Base-by-base conservation (phyloP, 2,329 filamentous ascomycete genomes). In the Raffaelea arxii region DNA sequence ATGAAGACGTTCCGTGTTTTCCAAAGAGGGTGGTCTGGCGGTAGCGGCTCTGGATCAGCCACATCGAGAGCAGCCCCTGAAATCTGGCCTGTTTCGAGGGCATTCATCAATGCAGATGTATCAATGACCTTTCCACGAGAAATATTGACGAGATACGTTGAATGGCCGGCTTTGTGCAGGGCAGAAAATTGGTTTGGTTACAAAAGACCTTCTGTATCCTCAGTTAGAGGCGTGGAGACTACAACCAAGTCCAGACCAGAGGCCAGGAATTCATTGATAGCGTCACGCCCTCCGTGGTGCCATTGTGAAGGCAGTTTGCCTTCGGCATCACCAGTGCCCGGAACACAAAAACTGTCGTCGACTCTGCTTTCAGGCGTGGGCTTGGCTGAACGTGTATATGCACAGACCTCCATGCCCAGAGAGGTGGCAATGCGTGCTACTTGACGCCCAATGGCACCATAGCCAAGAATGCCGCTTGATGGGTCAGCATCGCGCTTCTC, bases 1-100 rank as follows among this genome's bases (percentile, higher is more conserved):
- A 84, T 71, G 46, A 77, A 68, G 16, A 78, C 69, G 59, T 83
- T 82, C 16, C 72, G 68, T 41, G 75, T 64, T 38, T 68, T 69
- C 81, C 81, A 84, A 37, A 84, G 60, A 52, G 76, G 69, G 57
- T 78, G 71, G 36, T 78, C 73, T 4, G 59, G 53, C 1, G 79
- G 80, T 48, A 85, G 58, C 0, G 81, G 81, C 56, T 85, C 81
- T 0, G 80, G 80, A 53, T 84, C 79, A 3, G 80, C 77, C 2
- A 84, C 81, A 60, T 84, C 80, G 40, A 84, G 62, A 2, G 79
- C 78, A 0, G 80, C 80, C n/a, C 80, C 80, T 11, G 61, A 21
- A 27, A 54, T 55, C 46, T 48, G 46, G 25, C 50, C 54, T n/a
- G 35, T 48, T 39, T 58, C 54, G 25, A 84, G 58, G 1, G 78